These are phyloP conservation scores for Prunus campanulata DNA, from an alignment of 306 rosid species.

Conservation along the genomic window DNA sequence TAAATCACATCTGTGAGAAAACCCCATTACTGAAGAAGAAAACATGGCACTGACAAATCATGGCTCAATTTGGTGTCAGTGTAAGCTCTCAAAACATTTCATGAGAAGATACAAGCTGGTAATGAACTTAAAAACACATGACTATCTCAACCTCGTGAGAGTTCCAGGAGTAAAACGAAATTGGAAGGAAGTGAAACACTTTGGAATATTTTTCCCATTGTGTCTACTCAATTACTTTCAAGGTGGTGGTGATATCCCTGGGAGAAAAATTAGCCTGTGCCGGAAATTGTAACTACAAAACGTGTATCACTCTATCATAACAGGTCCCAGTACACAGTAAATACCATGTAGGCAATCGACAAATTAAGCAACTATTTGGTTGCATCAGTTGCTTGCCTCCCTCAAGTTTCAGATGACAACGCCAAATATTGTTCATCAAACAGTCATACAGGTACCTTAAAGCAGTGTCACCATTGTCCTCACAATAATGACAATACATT, in stretches of 20 bases:
- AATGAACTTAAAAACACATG: neutral
- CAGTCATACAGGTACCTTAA: neutral
- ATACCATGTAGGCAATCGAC: neutral
- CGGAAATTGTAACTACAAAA: neutral
- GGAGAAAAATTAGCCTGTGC: neutral
- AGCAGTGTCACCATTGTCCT: neutral
- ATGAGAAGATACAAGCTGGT: neutral
- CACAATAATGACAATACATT: neutral
- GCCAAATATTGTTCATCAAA: neutral
- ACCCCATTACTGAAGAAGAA: neutral
- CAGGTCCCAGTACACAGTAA: neutral
- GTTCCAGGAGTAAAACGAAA: neutral
- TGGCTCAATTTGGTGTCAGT: neutral
- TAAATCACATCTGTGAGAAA: neutral
- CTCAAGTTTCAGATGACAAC: neutral
- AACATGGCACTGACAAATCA: neutral
- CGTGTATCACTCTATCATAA: neutral
- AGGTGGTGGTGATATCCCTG: neutral
- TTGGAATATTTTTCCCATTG: neutral
- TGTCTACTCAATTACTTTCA: neutral
- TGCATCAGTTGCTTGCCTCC: neutral
- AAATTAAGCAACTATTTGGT: neutral
- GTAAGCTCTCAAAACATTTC: neutral
- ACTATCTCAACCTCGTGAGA: neutral
- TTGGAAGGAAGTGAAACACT: neutral